A percentile compares a stretch with the other conserved stretches of the same genome.
Conservation (phyloP, 2,329 filamentous ascomycete species). For the Phaeoacremonium minimum region DNA sequence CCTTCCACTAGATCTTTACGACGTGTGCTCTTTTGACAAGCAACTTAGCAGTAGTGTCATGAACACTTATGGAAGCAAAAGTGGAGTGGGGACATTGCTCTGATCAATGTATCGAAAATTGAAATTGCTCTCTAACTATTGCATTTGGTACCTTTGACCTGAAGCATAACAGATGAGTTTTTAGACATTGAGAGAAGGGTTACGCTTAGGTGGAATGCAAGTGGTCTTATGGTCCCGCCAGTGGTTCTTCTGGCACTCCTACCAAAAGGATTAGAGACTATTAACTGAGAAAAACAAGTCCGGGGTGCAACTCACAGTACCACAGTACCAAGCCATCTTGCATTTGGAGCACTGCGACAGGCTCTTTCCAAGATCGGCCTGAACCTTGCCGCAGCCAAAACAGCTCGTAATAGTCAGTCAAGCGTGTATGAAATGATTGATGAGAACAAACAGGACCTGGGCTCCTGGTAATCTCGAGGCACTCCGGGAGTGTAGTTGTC, state of each 20-base stretch:
- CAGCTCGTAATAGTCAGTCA: background rate
- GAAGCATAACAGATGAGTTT: too few species aligned
- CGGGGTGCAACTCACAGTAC: background rate
- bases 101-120: too few species aligned
- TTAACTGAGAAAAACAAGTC: background rate
- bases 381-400: conserved; percentile 1
- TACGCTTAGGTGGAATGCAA: too few species aligned
- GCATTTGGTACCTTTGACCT: too few species aligned
- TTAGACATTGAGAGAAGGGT: too few species aligned
- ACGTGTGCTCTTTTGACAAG: too few species aligned
- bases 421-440: background rate
- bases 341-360: background rate
- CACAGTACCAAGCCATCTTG: conserved; percentile 1
- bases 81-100: too few species aligned
- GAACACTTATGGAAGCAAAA: too few species aligned
- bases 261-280: too few species aligned
- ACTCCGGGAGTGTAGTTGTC: conserved; percentile 1
- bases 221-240: conserved; percentile 1
- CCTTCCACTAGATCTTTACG: too few species aligned
- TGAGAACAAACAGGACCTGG: background rate
- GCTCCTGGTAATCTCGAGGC: background rate
- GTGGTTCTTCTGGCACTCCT: conserved; percentile 3
- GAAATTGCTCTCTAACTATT: too few species aligned
- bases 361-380: background rate
- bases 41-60: too few species aligned